Evolutionary conservation across 2,329 filamentous ascomycete genomes (phyloP), one percentile per base, ranked within the genome.

Genomic region (Chlorencoelia australis): DNA sequence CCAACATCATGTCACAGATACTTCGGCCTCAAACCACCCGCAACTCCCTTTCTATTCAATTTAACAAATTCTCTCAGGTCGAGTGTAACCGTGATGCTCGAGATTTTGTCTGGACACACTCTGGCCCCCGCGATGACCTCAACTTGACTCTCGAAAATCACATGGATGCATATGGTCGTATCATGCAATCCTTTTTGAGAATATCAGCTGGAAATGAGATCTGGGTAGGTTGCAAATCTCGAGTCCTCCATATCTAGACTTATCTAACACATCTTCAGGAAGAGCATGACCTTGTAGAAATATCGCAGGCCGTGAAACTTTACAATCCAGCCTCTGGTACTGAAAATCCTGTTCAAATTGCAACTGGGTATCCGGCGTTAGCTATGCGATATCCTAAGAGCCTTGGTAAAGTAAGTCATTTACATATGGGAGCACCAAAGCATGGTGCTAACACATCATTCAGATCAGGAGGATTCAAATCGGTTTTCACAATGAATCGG

Each of bases 391-490:
- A 59, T 37, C 53, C 52, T n/a, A 53, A 51, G 28, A 28, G 33
- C 27, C 11, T 25, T 4, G 43, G 47, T 30, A 46, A 35, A 29
- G 55, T 58, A 49, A n/a, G 43, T 44, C 2, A 10, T 9, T 9
- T 19, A 4, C 13, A n/a, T 24, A 20, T 10, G 11, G 21, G 13
- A 11, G 11, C 4, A n/a, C n/a, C n/a, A n/a, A n/a, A n/a, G 4
- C 16, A 25, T 22, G 15, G 11, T 28, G 25, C 28, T 34, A 15
- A 24, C 15, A 21, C 5, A 15, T 8, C n/a, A 18, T 14, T 19
- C 30, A 67, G 65, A 41, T 63, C 19, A 57, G 61, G 25, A 58
- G 64, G 29, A 51, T 65, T 25, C 65, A 69, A 42, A 41, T 68
- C 15, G 64, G 56, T 35, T 66, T 68, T 41, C 47, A 41, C 11